Conservation (phyloP, 768 basidiomycete species). For the Lyophyllum decastes region DNA sequence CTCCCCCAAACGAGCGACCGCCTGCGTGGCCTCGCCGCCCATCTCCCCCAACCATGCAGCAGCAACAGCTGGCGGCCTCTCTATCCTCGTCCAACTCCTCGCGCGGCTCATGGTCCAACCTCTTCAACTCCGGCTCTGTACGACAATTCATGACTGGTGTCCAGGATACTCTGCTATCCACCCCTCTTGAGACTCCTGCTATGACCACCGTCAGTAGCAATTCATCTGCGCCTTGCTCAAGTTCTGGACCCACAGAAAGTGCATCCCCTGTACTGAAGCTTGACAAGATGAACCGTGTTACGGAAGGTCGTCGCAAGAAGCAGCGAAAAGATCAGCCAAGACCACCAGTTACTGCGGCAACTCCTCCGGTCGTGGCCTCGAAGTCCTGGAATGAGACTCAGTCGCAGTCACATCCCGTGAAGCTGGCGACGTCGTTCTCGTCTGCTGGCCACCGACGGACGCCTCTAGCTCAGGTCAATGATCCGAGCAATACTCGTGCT, state of each 20-base stretch:
- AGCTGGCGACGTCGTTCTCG: conserved; percentile 40
- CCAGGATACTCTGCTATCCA: conserved; percentile 49
- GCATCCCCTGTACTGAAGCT: background rate
- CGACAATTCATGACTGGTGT: conserved; percentile 70
- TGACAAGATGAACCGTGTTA: background rate
- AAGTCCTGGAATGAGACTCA: conserved; percentile 58
- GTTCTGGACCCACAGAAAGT: background rate
- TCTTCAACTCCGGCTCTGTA: conserved; percentile 68
- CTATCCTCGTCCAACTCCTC: conserved; percentile 62
- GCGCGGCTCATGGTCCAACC: conserved; percentile 78
- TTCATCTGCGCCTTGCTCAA: conserved; percentile 1
- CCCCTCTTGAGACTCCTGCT: conserved; percentile 43
- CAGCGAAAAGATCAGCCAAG: background rate
- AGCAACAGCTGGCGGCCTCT: conserved; percentile 34
- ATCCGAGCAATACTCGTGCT: conserved; percentile 30
- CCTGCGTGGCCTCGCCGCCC: conserved; percentile 56
- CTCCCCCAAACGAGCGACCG: conserved; percentile 32
- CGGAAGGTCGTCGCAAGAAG: background rate
- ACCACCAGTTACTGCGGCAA: background rate
- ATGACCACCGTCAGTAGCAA: conserved; percentile 33
- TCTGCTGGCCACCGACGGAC: conserved; percentile 45
- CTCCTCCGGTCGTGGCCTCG: conserved; percentile 29
- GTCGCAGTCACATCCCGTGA: conserved; percentile 26
- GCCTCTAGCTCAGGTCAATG: conserved; percentile 22
- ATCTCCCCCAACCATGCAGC: conserved; percentile 41